These are phyloP conservation scores for Crepidotus variabilis DNA, from an alignment of 768 basidiomycete species.

Conservation along the genomic window DNA sequence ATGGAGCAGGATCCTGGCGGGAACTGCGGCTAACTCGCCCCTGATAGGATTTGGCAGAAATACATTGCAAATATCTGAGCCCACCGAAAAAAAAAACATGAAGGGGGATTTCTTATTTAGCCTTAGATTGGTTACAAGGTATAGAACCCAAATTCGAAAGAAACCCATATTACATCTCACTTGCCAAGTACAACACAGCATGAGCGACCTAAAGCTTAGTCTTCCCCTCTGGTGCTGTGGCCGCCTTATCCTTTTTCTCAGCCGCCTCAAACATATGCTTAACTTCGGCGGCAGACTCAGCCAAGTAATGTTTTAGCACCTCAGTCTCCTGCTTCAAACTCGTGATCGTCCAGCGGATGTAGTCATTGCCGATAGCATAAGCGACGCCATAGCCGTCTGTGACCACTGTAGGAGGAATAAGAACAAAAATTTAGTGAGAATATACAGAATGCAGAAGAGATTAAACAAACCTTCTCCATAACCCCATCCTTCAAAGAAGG, in stretches of 20 bases:
- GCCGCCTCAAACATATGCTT: constrained; percentile 72
- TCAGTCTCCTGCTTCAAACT: constrained; percentile 53
- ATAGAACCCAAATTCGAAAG: no score
- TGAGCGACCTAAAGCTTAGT: background rate
- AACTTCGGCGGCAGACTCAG: constrained; percentile 78
- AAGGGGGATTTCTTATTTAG: no score
- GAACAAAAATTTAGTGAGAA: background rate
- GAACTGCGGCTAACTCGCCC: no score
- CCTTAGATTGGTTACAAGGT: no score
- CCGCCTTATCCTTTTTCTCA: constrained; percentile 37
- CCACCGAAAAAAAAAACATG: no score
- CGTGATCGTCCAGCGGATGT: constrained; percentile 91
- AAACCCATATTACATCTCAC: no score
- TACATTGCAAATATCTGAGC: no score
- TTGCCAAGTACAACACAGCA: no score
- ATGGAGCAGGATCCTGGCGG: no score
- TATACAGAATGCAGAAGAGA: constrained; percentile 1
- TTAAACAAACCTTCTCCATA: constrained; percentile 80
- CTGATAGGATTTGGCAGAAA: no score
- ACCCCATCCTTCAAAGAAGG: constrained; percentile 92
- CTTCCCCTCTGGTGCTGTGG: constrained; percentile 4
- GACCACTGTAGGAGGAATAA: constrained; percentile 53
- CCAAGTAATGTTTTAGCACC: constrained; percentile 65
- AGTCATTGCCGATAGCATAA: constrained; percentile 83
- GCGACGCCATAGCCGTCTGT: constrained; percentile 88